A percentile compares a stretch with the other conserved stretches of the same genome.
phyloP scores from a whole-genome alignment of 768 basidiomycete genomes.

The Auriscalpium microsporum region DNA sequence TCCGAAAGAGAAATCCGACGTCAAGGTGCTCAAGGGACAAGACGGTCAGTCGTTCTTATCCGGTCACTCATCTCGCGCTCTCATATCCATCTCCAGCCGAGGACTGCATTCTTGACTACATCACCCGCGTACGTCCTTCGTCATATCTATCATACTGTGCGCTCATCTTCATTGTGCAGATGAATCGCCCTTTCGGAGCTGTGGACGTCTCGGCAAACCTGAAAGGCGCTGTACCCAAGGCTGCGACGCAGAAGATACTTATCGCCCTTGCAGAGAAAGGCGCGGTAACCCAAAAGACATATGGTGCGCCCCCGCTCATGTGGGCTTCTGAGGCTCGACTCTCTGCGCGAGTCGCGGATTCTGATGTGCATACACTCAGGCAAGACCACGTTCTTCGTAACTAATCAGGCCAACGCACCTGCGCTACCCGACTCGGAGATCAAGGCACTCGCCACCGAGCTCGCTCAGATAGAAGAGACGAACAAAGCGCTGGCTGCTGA shows the following conservation, averaged over 20 bases:
- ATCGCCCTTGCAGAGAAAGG: slow-evolving; percentile 78
- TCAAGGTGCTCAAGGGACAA: slow-evolving; percentile 14
- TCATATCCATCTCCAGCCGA: slow-evolving; percentile 2
- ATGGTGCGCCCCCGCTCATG: slow-evolving; percentile 40
- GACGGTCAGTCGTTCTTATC: slow-evolving; percentile 4
- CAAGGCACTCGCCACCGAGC: slow-evolving; percentile 49
- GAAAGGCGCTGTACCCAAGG: slow-evolving; percentile 81
- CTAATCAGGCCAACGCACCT: slow-evolving; percentile 68
- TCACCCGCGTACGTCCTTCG: slow-evolving; percentile 8
- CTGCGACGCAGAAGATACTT: slow-evolving; percentile 79
- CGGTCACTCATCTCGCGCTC: not conserved
- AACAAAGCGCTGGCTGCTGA: slow-evolving; percentile 46
- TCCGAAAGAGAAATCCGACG: slow-evolving; percentile 9
- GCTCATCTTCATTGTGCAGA: slow-evolving; percentile 32
- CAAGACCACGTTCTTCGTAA: slow-evolving; percentile 82
- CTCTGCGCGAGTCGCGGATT: not conserved
- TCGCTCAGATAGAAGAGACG: slow-evolving; percentile 47
- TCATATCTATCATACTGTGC: not conserved
- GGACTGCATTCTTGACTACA: slow-evolving; percentile 13
- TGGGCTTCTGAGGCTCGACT: not conserved
- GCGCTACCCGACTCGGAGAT: slow-evolving; percentile 56
- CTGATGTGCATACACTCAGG: slow-evolving; percentile 33
- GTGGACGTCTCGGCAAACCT: slow-evolving; percentile 89
- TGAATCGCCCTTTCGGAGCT: slow-evolving; percentile 91
- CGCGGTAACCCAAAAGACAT: slow-evolving; percentile 71